These are phyloP conservation scores for Aaosphaeria pasadenensis DNA, from an alignment of 2,329 filamentous ascomycete genomes.

Conservation along the genomic window DNA sequence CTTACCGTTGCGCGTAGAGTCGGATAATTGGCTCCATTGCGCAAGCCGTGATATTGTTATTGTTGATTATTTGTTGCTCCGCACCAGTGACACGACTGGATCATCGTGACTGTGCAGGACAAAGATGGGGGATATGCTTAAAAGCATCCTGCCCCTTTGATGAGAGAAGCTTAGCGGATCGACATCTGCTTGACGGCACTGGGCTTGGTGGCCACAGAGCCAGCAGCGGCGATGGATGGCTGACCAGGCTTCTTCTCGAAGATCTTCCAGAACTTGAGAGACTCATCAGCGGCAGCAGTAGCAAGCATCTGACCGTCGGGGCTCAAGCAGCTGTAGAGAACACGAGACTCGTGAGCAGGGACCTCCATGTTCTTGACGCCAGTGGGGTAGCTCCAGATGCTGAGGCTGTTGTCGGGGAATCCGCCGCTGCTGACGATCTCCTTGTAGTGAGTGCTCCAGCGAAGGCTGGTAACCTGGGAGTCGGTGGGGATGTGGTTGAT, in stretches of 20 bases:
- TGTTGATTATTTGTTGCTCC: conserved; percentile 11
- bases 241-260: conserved; percentile 96
- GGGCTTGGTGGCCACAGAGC: conserved; percentile 70
- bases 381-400: conserved; percentile 98
- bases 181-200: conserved; percentile 95
- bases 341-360: conserved; percentile 92
- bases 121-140: conserved; percentile 1
- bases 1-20: conserved; percentile 42
- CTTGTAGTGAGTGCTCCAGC: conserved; percentile 95
- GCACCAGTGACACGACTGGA: conserved; percentile 6
- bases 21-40: conserved; percentile 35
- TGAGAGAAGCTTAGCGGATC: conserved; percentile 28
- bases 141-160: conserved; percentile 15
- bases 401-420: conserved; percentile 98
- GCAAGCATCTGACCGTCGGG: conserved; percentile 98
- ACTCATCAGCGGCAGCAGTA: conserved; percentile 93
- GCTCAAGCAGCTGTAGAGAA: conserved; percentile 94
- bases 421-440: conserved; percentile 97
- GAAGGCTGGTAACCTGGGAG: conserved; percentile 91
- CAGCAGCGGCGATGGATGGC: conserved; percentile 61
- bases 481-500: conserved; percentile 99
- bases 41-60: conserved; percentile 23
- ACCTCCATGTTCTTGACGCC: conserved; percentile 98
- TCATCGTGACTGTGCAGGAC: conserved; percentile 6
- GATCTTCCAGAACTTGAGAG: conserved; percentile 99